These are phyloP conservation scores for Epichloe coenophiala DNA, from an alignment of 2,329 filamentous ascomycete species.

Conservation along the genomic window DNA sequence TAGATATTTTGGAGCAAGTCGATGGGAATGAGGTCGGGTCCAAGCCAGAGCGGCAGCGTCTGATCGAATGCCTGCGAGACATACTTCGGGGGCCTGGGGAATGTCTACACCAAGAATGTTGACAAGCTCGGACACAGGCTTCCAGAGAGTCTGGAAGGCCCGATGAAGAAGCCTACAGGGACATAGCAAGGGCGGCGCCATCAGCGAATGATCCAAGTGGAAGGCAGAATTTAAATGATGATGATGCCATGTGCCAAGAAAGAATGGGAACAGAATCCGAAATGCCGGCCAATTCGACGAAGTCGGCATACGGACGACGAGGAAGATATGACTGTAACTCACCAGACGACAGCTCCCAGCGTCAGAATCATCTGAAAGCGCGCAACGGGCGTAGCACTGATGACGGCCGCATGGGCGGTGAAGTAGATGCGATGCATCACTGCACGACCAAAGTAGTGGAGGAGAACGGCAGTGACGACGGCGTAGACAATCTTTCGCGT, in stretches of 20 bases:
- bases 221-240: too few species aligned
- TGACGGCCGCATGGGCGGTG: conserved; percentile 19
- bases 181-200: not conserved
- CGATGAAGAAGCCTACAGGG: conserved; percentile 62
- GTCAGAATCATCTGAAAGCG: conserved; percentile 43
- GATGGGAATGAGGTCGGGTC: conserved; percentile 56
- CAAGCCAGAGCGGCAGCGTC: conserved; percentile 85
- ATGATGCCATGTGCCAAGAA: too few species aligned
- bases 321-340: conserved; percentile 16
- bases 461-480: conserved; percentile 18
- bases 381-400: conserved; percentile 32
- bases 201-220: not conserved
- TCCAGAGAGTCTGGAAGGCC: conserved; percentile 78
- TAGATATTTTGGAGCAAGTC: conserved; percentile 70
- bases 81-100: conserved; percentile 77
- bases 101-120: conserved; percentile 88
- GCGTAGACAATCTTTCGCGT: conserved; percentile 19
- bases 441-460: conserved; percentile 20
- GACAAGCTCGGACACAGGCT: conserved; percentile 82
- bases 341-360: conserved; percentile 40
- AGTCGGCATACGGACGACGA: conserved; percentile 2
- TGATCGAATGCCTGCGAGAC: conserved; percentile 75
- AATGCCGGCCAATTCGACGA: too few species aligned
- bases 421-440: conserved; percentile 17
- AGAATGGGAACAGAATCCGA: not conserved